A percentile compares a stretch with the other conserved stretches of the same genome.
These are phyloP conservation scores for Calonectria pauciramosa DNA, from an alignment of 2,329 filamentous ascomycete species.

Conservation along the genomic window DNA sequence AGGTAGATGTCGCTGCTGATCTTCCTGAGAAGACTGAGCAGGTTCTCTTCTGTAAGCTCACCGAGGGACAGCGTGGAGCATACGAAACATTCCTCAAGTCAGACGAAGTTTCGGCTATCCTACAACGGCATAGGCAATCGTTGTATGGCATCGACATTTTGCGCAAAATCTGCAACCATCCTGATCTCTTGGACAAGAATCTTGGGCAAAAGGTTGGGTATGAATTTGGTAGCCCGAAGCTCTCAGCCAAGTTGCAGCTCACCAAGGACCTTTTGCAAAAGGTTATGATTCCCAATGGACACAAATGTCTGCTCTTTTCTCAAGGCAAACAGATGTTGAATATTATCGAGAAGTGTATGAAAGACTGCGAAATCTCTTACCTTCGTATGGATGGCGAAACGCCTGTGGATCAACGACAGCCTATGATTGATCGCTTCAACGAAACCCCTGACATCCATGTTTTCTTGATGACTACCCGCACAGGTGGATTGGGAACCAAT, in stretches of 20 bases:
- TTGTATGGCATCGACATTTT: conserved; percentile 92
- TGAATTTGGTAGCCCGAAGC: conserved; percentile 80
- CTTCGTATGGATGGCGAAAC: conserved; percentile 95
- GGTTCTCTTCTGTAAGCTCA: conserved; percentile 95
- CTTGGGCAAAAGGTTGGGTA: conserved; percentile 72
- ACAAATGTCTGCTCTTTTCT: conserved; percentile 93
- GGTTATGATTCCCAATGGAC: conserved; percentile 89
- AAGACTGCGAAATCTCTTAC: conserved; percentile 79
- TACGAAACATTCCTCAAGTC: conserved; percentile 88
- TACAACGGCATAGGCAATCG: conserved; percentile 81
- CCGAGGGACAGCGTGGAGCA: conserved; percentile 78
- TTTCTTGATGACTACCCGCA: conserved; percentile 95
- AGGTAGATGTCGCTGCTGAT: conserved; percentile 93
- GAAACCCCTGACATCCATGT: conserved; percentile 83
- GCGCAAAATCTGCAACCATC: conserved; percentile 98
- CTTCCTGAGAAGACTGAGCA: conserved; percentile 96
- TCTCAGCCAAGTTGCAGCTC: conserved; percentile 97
- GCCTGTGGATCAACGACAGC: conserved; percentile 88
- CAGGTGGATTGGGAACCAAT: conserved; percentile 94
- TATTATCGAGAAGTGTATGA: conserved; percentile 88
- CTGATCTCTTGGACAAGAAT: conserved; percentile 81
- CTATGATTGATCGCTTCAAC: conserved; percentile 94
- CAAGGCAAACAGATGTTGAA: conserved; percentile 97
- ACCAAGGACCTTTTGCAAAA: conserved; percentile 84
- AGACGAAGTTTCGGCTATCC: conserved; percentile 86